These are phyloP conservation scores for Caryopteris hybrid DNA, from an alignment of 305 asterid genomes.

Conservation along the genomic window DNA sequence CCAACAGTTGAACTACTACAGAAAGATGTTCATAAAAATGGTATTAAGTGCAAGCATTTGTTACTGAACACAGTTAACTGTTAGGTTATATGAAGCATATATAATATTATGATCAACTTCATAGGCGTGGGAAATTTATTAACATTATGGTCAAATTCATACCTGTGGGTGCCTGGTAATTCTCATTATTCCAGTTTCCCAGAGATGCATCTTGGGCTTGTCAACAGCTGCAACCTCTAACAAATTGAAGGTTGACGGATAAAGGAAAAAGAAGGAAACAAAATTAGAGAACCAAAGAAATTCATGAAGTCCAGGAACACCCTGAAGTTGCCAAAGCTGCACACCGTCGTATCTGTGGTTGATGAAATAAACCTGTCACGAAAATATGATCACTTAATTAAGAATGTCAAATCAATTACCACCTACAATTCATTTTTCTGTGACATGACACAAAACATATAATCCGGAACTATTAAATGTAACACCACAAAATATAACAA, in stretches of 20 bases:
- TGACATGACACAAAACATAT: neutral
- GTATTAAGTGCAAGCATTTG: neutral
- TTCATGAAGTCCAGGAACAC: conserved; percentile 69
- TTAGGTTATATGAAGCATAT: too few species aligned
- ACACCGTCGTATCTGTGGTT: conserved; percentile 95
- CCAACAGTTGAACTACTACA: too few species aligned
- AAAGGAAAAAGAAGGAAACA: conserved; percentile 80
- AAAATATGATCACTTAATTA: conserved; percentile 10
- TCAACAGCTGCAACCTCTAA: conserved; percentile 98
- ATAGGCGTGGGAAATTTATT: too few species aligned
- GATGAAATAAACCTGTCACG: conserved; percentile 80
- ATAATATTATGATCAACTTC: too few species aligned
- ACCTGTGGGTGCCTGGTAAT: conserved; percentile 99
- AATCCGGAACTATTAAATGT: neutral
- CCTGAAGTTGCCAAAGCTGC: conserved; percentile 93
- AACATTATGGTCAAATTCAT: neutral
- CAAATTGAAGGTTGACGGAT: conserved; percentile 91
- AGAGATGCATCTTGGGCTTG: conserved; percentile 95
- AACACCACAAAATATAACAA: neutral
- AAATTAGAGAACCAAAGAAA: conserved; percentile 67
- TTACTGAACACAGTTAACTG: too few species aligned
- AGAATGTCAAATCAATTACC: neutral
- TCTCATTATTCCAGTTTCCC: conserved; percentile 99
- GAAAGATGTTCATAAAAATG: neutral
- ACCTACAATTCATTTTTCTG: neutral